Base-by-base conservation (phyloP, 2,329 filamentous ascomycete genomes). In the Aureobasidium sp. region DNA sequence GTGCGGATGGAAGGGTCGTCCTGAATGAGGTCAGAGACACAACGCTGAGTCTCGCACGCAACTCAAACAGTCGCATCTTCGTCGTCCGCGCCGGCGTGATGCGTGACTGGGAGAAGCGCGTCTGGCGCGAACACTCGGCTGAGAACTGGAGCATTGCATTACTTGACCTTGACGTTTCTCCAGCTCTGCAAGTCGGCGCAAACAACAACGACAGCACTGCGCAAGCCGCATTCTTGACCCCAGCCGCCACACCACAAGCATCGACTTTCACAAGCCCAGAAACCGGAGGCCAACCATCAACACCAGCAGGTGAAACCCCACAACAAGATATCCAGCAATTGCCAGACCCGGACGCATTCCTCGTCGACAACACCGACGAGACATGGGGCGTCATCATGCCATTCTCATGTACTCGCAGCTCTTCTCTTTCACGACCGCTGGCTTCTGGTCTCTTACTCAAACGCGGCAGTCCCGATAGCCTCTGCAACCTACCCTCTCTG, bases 1-100 rank as follows among this genome's bases (percentile, higher is more conserved):
- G 14, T 74, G 83, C 56, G 4, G 54, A 56, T 30, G 40, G 37
- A 27, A 44, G 41, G 14, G 25, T 34, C 6, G 38, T 58, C 1
- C 48, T 58, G 17, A 42, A 17, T 8, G 54, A 54, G 32, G 86
- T 93, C 3, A 91, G 88, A 86, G 79, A 83, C 53, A 86, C 83
- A 1, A 91, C 88, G 0, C 72, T 85, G 25, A 84, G 85, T n/a
- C 78, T 91, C 27, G 79, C 83, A 0, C 74, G 75, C 14, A 81
- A 83, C 61, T 81, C 90, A 0, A 81, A 84, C 54, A 91, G 88
- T 86, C 82, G 87, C 14, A 72, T 93, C 10, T 82, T 89, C 56
- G 78, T 94, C 56, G 82, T 85, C 29, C 86, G 86, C 66, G 82
- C 80, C 42, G 83, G 84, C 19, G 19, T 32, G 7, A 55, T 55